Evolutionary conservation across 2,329 filamentous ascomycete species (phyloP).

Genomic region (Ceratocystis cubensis): DNA sequence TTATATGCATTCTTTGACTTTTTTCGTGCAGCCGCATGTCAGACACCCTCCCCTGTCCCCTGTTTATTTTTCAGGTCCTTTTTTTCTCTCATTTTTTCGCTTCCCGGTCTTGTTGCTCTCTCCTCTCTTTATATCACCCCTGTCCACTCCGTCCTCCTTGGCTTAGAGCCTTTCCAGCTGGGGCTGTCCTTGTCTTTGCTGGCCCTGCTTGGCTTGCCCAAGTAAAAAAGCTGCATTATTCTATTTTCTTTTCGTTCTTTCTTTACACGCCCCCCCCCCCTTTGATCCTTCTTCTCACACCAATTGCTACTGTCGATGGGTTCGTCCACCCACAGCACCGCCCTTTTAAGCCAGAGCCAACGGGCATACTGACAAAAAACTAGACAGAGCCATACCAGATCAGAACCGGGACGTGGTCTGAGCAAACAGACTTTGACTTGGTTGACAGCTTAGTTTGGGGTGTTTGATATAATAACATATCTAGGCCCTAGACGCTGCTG

Average conservation of each 20-base stretch:
- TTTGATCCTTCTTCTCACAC: neutral
- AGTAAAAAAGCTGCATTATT: neutral
- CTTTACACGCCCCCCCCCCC: neutral
- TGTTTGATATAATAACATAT: slow-evolving; percentile 5
- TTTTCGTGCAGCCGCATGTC: neutral
- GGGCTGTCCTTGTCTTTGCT: slow-evolving; percentile 7
- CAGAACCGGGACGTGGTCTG: neutral
- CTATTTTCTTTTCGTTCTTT: neutral
- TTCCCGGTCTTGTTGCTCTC: neutral
- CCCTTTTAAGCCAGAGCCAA: slow-evolving; percentile 6
- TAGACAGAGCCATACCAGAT: slow-evolving; percentile 6
- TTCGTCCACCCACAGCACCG: neutral
- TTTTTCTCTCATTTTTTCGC: neutral
- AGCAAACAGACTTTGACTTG: neutral
- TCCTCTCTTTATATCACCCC: neutral
- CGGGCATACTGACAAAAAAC: slow-evolving; percentile 1
- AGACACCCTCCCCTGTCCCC: neutral
- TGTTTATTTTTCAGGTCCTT: neutral
- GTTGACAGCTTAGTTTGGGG: slow-evolving; percentile 2
- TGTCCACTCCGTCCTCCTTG: neutral
- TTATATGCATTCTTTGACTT: slow-evolving; percentile 1
- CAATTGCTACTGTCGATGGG: slow-evolving; percentile 2
- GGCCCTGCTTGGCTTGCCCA: neutral
- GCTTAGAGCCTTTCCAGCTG: slow-evolving; percentile 5
- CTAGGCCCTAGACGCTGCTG: neutral